phyloP scores from a whole-genome alignment of 2,329 filamentous ascomycete genomes.

The Pseudonectria buxi region DNA sequence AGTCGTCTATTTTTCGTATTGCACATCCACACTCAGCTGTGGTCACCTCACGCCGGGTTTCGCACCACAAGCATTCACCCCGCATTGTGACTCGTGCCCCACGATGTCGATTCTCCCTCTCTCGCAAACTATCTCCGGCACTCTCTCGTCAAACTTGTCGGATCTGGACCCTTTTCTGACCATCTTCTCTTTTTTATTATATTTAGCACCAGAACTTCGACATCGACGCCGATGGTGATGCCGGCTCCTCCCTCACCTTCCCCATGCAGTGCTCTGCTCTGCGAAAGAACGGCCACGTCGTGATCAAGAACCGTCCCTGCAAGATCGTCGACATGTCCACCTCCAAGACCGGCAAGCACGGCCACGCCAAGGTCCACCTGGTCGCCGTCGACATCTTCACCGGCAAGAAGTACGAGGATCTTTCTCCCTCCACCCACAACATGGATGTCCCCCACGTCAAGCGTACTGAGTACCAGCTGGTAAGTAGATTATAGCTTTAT shows the following conservation, averaged over 20 bases:
- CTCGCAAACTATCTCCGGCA: constrained; percentile 3
- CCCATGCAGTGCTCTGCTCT: constrained; percentile 99
- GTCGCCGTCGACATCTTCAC: constrained; percentile 99
- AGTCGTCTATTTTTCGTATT: constrained; percentile 24
- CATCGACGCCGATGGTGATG: constrained; percentile 87
- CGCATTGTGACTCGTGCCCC: constrained; percentile 38
- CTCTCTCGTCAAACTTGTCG: not conserved
- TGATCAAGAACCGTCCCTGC: constrained; percentile 98
- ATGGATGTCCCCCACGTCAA: constrained; percentile 95
- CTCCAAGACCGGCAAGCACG: constrained; percentile 99
- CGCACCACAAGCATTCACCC: constrained; percentile 36
- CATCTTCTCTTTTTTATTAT: constrained; percentile 16
- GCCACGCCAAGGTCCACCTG: constrained; percentile 99
- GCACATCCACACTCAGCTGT: constrained; percentile 17
- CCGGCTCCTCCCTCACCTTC: constrained; percentile 88
- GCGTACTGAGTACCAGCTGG: constrained; percentile 88
- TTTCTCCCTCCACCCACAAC: constrained; percentile 95
- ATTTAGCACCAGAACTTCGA: constrained; percentile 51
- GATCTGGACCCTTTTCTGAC: not conserved
- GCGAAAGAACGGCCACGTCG: constrained; percentile 98
- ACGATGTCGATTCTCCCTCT: constrained; percentile 20
- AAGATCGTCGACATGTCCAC: constrained; percentile 99
- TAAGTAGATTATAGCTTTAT: constrained; percentile 47
- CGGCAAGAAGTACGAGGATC: constrained; percentile 98
- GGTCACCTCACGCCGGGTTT: constrained; percentile 24